These are phyloP conservation scores for Trametes cubensis DNA, from an alignment of 768 basidiomycete genomes.

Conservation along the genomic window DNA sequence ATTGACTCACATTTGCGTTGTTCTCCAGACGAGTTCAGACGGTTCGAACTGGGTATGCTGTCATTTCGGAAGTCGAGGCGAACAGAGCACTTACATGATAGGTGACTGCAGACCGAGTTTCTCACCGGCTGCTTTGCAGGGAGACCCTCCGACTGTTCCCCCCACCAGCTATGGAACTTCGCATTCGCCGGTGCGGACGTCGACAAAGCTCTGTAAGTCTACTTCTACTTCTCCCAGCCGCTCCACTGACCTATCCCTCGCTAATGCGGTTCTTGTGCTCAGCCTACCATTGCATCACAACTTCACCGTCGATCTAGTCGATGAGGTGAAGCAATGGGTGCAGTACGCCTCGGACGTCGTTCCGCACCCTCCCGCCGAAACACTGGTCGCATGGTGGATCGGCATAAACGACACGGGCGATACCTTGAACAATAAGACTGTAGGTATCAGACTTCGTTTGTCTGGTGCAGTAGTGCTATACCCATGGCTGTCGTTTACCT, in stretches of 20 bases:
- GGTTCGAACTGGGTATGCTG: slow-evolving; percentile 54
- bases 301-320: slow-evolving; percentile 49
- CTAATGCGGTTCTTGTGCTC: not conserved
- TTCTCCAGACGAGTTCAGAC: slow-evolving; percentile 53
- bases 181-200: slow-evolving; percentile 49
- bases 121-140: slow-evolving; percentile 55
- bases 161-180: slow-evolving; percentile 56
- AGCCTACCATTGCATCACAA: slow-evolving; percentile 53
- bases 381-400: slow-evolving; percentile 59
- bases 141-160: slow-evolving; percentile 42
- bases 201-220: slow-evolving; percentile 22
- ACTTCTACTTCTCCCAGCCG: not conserved
- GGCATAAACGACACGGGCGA: slow-evolving; percentile 64
- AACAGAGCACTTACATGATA: not conserved
- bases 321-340: slow-evolving; percentile 54
- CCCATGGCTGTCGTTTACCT: no score
- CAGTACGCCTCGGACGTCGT: slow-evolving; percentile 47
- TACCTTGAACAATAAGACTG: slow-evolving; percentile 41
- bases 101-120: slow-evolving; percentile 46
- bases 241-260: no score
- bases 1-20: not conserved
- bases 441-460: slow-evolving; percentile 7
- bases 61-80: not conserved
- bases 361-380: slow-evolving; percentile 46
- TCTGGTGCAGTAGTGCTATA: no score